Percentiles rank a stretch among this genome's conserved stretches.
Evolutionary conservation across 140 eudicot genomes (phyloP).

Genomic region (Senecio squalidus): DNA sequence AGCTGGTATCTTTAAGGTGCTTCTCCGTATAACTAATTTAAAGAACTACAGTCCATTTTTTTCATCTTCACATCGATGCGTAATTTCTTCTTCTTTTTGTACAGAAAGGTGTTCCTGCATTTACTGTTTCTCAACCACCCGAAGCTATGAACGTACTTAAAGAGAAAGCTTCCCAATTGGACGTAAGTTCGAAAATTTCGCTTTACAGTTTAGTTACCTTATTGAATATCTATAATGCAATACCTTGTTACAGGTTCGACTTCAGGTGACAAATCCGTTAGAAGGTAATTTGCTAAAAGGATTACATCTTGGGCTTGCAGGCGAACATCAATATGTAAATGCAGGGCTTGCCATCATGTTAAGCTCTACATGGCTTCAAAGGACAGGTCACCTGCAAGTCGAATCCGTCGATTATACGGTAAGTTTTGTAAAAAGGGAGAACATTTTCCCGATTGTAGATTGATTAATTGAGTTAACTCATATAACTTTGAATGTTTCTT

Average conservation of each 20-base stretch:
- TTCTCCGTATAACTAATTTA: background rate
- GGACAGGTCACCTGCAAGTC: conserved; percentile 54
- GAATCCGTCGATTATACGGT: conserved; percentile 45
- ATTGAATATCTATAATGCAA: conserved; percentile 6
- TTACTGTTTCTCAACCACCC: conserved; percentile 86
- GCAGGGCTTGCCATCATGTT: conserved; percentile 91
- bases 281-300: conserved; percentile 59
- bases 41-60: background rate
- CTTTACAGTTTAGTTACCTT: background rate
- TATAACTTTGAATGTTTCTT: conserved; percentile 15
- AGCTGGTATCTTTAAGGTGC: conserved; percentile 95
- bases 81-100: conserved; percentile 1
- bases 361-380: conserved; percentile 82
- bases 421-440: conserved; percentile 25
- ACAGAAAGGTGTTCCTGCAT: conserved; percentile 85
- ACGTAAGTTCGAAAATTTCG: conserved; percentile 48
- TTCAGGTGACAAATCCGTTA: conserved; percentile 55
- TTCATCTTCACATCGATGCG: background rate
- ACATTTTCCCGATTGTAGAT: background rate
- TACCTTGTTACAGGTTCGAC: conserved; percentile 51
- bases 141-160: conserved; percentile 89
- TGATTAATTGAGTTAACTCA: background rate
- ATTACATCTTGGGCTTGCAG: conserved; percentile 76
- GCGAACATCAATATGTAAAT: conserved; percentile 82
- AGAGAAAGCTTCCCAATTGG: conserved; percentile 58